Percentiles rank a stretch among this genome's conserved stretches.
Conservation (phyloP, 768 basidiomycete genomes). For the Rhizopogon vulgaris region DNA sequence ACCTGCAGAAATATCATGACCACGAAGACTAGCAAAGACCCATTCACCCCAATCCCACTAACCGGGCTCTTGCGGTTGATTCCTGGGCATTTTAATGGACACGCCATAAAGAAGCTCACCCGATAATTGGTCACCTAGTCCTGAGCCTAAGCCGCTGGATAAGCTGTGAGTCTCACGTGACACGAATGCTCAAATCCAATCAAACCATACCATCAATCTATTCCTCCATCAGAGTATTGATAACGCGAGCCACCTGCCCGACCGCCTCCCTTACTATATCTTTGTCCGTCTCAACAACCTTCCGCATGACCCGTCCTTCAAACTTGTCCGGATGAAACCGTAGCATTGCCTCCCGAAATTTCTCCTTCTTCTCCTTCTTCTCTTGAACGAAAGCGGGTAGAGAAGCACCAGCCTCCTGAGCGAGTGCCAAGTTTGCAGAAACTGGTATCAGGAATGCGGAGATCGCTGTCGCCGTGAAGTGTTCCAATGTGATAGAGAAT, state of each 20-base stretch:
- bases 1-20: too few species aligned
- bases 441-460: slow-evolving; percentile 48
- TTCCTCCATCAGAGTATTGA: slow-evolving; percentile 49
- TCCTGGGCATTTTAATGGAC: too few species aligned
- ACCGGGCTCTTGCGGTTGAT: too few species aligned
- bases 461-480: slow-evolving; percentile 51
- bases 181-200: not conserved
- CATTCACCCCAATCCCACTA: too few species aligned
- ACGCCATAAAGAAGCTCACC: not conserved
- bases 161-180: not conserved
- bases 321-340: slow-evolving; percentile 83
- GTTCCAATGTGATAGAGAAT: slow-evolving; percentile 27
- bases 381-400: slow-evolving; percentile 17
- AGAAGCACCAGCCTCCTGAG: not conserved
- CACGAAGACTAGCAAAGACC: too few species aligned
- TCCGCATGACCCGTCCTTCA: slow-evolving; percentile 61
- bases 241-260: slow-evolving; percentile 53
- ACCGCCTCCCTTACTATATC: slow-evolving; percentile 52
- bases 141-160: not conserved
- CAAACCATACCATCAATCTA: not conserved
- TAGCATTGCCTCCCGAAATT: slow-evolving; percentile 58
- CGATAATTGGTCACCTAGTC: not conserved
- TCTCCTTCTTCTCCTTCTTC: slow-evolving; percentile 52
- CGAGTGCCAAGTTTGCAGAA: not conserved
- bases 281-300: slow-evolving; percentile 40